Evolutionary conservation across 352 stramenopile genomes (phyloP), one percentile per base, ranked within the genome.

Genomic region (Phytophthora podocarpi): DNA sequence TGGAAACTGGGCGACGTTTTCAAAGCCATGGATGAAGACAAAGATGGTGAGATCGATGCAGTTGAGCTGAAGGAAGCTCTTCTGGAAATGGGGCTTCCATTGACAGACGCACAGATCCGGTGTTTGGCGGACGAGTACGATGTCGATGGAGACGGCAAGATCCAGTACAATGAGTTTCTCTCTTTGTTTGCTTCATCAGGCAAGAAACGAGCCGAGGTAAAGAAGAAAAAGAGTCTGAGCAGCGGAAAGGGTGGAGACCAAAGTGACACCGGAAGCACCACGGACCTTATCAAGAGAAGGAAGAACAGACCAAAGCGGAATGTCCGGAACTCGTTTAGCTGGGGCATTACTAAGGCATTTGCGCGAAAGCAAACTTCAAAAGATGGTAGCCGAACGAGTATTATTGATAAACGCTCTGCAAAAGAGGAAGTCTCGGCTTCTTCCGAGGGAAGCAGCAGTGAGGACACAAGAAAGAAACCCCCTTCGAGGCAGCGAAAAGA

Each of bases 341-440:
- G 81, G 81, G 81, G 79, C 1, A 91, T 91, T 37, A 60, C 59
- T 2, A 91, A 89, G 37, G 81, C 81, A 3, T 91, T 91, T 64
- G 79, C 75, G 20, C 46, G 75, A 24, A 91, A 91, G 31, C 72
- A 87, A 35, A 50, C 50, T 8, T 40, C 64, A 5, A 62, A 61
- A 62, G 39, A n/a, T 46, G 49, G 46, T 7, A 55, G 18, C 6
- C 31, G 20, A 6, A 67, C 42, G 15, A 47, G 30, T 21, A 23
- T 16, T 10, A 57, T 39, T 23, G 56, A 31, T 62, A 48, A 20
- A 15, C 21, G 18, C 5, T 9, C 35, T 15, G 30, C 21, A 26
- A 55, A 24, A 23, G 26, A 41, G 9, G 40, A 47, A 13, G n/a
- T 41, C 11, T 49, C 45, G 5, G 41, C 45, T 15, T 74, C 67